Base-by-base conservation (phyloP, 139 green algal species). In the Ettlia oleoabundans region DNA sequence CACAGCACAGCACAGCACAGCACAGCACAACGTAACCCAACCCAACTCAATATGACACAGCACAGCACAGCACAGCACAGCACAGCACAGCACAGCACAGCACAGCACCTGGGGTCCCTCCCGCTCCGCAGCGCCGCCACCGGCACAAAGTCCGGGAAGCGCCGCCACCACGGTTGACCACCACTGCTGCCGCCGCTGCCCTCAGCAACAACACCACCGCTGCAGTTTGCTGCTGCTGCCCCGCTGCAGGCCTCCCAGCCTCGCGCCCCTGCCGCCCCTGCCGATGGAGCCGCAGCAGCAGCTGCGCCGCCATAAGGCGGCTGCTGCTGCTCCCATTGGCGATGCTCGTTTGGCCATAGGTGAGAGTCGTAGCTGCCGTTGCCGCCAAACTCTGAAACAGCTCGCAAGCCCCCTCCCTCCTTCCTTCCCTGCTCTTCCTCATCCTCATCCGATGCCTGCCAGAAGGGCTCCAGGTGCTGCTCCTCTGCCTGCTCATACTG, bases 121-220 rank as follows among this genome's bases (percentile, higher is more conserved):
- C 73, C 73, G 10, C 73, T 52, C 9, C 15, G 10, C 73, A 80
- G 73, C 24, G 73, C 73, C 2, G 37, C 73, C 53, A 80, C 73
- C 1, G 73, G 73, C 73, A 80, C 73, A 35, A 81, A 81, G 40
- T 81, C 58, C 7, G 63, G 61, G 4, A 81, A 37, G n/a, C 61
- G 75, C 1, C 5, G 7, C 75, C 61, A 72, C 61, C 75, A 81
- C 8, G 22, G n/a, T 37, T 13, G 1, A 38, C 15, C 58, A 43
- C 33, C 75, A 3, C 68, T 40, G 28, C 41, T 53, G 38, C 68
- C 33, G n/a, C 64, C 32, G 5, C 18, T 9, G 15, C 21, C 55
- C 21, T 15, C 5, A 9, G 18, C 18, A 22, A 15, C 55, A n/a
- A 22, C 55, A 15, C 47, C 15, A 10, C 47, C 15, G 13, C 47